A percentile compares a stretch with the other conserved stretches of the same genome.
phyloP scores from a whole-genome alignment of 2,329 filamentous ascomycete genomes.

The Podosphaera leucotricha region DNA sequence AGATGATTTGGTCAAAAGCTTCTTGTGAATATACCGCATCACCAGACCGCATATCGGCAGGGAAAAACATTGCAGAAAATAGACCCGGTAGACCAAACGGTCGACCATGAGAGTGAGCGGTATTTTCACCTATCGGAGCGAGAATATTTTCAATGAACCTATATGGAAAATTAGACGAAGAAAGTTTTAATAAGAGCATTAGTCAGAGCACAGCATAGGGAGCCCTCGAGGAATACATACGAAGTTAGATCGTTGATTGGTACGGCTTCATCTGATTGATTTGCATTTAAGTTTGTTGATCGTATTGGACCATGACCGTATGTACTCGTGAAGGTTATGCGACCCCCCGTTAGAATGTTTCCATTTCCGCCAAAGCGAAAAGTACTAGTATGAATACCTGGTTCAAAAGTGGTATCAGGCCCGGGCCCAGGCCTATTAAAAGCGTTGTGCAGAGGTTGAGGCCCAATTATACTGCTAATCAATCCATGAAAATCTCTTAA shows the following conservation, averaged over 20 bases:
- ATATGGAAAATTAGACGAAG: conserved; percentile 8
- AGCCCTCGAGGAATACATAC: conserved; percentile 21
- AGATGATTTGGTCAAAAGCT: conserved; percentile 70
- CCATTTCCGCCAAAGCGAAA: conserved; percentile 4
- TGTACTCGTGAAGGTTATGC: conserved; percentile 13
- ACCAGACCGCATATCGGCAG: conserved; percentile 31
- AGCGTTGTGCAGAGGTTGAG: conserved; percentile 10
- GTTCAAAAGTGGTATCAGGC: conserved; percentile 10
- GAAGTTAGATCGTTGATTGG: conserved; percentile 24
- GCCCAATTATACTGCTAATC: conserved; percentile 21
- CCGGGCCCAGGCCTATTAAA: conserved; percentile 15
- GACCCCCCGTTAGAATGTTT: conserved; percentile 9
- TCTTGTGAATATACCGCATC: conserved; percentile 84
- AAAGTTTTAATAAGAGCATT: too few relatives aligned
- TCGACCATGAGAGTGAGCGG: neutral
- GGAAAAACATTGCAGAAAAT: conserved; percentile 26
- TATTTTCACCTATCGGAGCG: conserved; percentile 5
- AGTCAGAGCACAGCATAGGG: too few relatives aligned
- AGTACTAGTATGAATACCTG: conserved; percentile 5
- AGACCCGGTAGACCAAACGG: conserved; percentile 25
- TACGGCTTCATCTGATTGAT: conserved; percentile 22
- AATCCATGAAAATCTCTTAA: conserved; percentile 21
- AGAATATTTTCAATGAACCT: conserved; percentile 13
- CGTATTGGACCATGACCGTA: conserved; percentile 17
- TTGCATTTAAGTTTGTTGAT: conserved; percentile 26